Evolutionary conservation across 257 asterid genomes (phyloP), one percentile per base, ranked within the genome.

Genomic region (Lantana camara): DNA sequence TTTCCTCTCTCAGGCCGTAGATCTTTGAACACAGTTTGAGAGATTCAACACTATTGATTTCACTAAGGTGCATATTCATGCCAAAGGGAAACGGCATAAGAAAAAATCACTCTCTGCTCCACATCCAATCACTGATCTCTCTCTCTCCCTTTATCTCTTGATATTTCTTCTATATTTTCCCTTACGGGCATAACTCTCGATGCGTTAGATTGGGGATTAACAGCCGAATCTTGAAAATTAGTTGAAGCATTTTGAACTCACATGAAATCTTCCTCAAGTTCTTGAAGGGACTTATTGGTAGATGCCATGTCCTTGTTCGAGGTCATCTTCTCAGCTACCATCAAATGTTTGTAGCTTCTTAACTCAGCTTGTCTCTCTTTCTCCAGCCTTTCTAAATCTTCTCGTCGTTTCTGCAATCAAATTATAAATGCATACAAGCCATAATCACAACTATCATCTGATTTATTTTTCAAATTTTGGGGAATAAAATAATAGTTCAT

Each of bases 291-390:
- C 74, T 93, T 93, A 82, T 78, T 77, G 45, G 90, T 51, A 13
- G 98, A 77, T 15, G 98, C 97, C 51, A 93, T 81, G 66, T 93
- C 95, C 77, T 84, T 93, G 81, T 90, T 93, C 0, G 98, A 93
- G 0, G 98, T 93, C 98, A 93, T 93, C 79, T 90, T 93, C 67
- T 93, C 96, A 17, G 96, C 89, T 41, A 93, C 96, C 98, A 93
- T 93, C 84, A 90, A 72, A 68, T 93, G 87, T 66, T 90, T 90
- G 90, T 93, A 93, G 92, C 98, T 93, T 77, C 98, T 83, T 63
- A 79, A n/a, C 60, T 90, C 97, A 4, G 95, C 71, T 53, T 87
- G 96, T 73, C 83, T 86, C 77, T 91, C 98, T 59, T 87, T 91
- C 40, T 93, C 97, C 14, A 93, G 88, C 82, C 79, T 87, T 0